phyloP scores from a whole-genome alignment of 2,329 filamentous ascomycete species.

The Clarireedia homoeocarpa region DNA sequence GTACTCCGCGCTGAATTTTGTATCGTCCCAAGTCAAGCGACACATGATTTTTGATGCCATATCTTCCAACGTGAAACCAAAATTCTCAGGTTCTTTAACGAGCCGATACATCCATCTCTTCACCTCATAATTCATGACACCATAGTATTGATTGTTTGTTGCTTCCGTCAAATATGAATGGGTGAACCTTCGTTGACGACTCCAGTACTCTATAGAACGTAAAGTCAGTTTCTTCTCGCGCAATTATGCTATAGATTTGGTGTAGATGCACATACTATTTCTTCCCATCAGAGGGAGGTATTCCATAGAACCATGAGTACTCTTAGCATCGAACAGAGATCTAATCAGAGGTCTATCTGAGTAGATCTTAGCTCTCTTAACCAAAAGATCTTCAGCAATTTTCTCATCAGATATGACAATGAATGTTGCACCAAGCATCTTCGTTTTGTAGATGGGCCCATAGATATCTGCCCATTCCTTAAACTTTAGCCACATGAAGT shows the following conservation, averaged over 20 bases:
- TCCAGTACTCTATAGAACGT: neutral
- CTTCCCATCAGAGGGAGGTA: neutral
- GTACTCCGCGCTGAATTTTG: neutral
- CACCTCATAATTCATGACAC: neutral
- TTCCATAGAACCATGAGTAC: slow-evolving; percentile 23
- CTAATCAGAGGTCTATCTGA: slow-evolving; percentile 29
- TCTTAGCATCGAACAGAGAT: neutral
- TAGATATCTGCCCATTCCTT: slow-evolving; percentile 30
- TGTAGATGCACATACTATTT: neutral
- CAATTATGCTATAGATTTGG: neutral
- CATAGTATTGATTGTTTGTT: neutral
- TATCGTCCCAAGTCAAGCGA: neutral
- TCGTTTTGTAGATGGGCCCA: slow-evolving; percentile 36
- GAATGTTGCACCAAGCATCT: slow-evolving; percentile 34
- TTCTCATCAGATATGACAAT: slow-evolving; percentile 33
- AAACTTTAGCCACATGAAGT: slow-evolving; percentile 33
- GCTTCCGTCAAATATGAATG: neutral
- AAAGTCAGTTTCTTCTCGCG: neutral
- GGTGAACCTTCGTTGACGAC: neutral
- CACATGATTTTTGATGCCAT: neutral
- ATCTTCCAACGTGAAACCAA: neutral
- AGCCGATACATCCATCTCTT: neutral
- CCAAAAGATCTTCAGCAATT: slow-evolving; percentile 35
- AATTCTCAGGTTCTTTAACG: neutral
- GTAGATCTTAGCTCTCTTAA: slow-evolving; percentile 33